These are phyloP conservation scores for Aureobasidium subglaciale DNA, from an alignment of 2,329 filamentous ascomycete genomes.

Conservation along the genomic window DNA sequence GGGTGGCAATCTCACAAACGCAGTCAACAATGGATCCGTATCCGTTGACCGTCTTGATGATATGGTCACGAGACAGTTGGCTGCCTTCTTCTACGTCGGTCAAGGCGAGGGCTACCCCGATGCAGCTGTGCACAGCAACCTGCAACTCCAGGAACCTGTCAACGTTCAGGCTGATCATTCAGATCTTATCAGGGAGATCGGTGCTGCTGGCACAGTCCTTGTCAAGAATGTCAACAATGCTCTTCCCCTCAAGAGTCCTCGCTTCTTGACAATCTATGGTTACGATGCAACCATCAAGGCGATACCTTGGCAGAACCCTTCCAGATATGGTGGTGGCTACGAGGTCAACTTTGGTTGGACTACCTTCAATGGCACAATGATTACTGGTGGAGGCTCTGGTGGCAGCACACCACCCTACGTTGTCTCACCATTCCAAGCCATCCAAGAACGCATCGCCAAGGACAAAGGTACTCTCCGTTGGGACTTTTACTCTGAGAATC, in stretches of 20 bases:
- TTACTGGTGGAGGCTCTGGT: slow-evolving; percentile 19
- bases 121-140: slow-evolving; percentile 51
- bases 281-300: slow-evolving; percentile 33
- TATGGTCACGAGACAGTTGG: slow-evolving; percentile 47
- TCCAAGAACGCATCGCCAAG: slow-evolving; percentile 25
- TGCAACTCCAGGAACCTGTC: slow-evolving; percentile 13
- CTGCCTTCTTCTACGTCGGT: slow-evolving; percentile 50
- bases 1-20: slow-evolving; percentile 35
- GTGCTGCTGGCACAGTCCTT: slow-evolving; percentile 50
- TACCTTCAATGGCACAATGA: slow-evolving; percentile 24
- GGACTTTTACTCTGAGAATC: slow-evolving; percentile 29
- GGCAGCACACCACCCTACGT: slow-evolving; percentile 17
- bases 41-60: slow-evolving; percentile 49
- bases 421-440: slow-evolving; percentile 17
- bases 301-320: slow-evolving; percentile 27
- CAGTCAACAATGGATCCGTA: slow-evolving; percentile 51
- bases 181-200: slow-evolving; percentile 43
- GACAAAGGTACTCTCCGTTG: slow-evolving; percentile 29
- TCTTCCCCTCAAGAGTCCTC: slow-evolving; percentile 43
- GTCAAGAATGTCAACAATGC: slow-evolving; percentile 57
- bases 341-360: slow-evolving; percentile 28
- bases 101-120: slow-evolving; percentile 52
- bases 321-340: slow-evolving; percentile 30
- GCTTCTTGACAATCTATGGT: slow-evolving; percentile 33
- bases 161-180: slow-evolving; percentile 41